Evolutionary conservation across 345 rosid genomes (phyloP), one percentile per base, ranked within the genome.

Genomic region (Iberis pinnata): DNA sequence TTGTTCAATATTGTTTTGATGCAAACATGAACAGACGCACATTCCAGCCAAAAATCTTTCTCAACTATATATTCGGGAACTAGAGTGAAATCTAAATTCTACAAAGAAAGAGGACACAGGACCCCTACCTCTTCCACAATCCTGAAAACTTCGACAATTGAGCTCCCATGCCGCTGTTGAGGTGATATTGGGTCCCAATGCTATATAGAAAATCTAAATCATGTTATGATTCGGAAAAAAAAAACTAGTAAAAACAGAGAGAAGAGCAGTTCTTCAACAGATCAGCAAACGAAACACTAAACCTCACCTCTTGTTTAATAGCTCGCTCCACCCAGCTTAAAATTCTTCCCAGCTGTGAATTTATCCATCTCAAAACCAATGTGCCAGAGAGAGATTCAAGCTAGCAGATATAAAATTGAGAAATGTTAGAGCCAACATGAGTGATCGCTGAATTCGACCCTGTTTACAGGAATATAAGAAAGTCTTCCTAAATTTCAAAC

Each of bases 271-370:
- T 51, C 17, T 22, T 31, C 13, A 9, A 36, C 19, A 42, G 18
- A 42, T 42, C 18, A 42, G 53, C 31, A 41, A 47, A 46, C 25
- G 41, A 31, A n/a, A 22, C 25, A 22, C 35, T 17, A 49, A 29
- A 56, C 17, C 40, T 54, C 70, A 83, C 98, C 98, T 92, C 98
- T 67, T 81, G 95, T 73, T 81, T 95, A 71, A 76, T 73, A 51
- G 98, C 81, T 49, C 98, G 86, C 63, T 92, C 95, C 70, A 88
- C 93, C 96, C 98, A 92, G 54, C 86, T 63, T 56, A 83, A 78
- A 67, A 92, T 78, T 76, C 93, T 74, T 61, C 78, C 95, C 16
- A 92, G 81, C 76, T 92, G 96, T 33, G 95, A 63, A 75, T 92
- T 92, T 64, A 92, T 71, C 98, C 98, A 92, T 60, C 96, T 78